Evolutionary conservation across 1,139 yeast species (phyloP).

Genomic region (Debaryomycetaceae sp.): DNA sequence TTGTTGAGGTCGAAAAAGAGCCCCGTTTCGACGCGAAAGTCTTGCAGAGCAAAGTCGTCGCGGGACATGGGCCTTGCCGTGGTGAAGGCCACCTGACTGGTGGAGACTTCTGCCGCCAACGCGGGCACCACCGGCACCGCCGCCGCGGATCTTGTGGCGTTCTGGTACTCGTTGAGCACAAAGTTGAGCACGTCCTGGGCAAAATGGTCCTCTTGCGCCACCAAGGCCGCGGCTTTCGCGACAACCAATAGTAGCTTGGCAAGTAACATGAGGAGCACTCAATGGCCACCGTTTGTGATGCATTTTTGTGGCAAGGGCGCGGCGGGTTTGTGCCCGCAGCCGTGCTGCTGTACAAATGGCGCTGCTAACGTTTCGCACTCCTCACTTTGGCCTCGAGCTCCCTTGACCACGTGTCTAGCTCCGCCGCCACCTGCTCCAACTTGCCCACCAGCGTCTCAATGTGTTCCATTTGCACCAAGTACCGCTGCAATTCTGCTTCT

Average conservation of each 20-base stretch:
- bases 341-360: too few relatives aligned
- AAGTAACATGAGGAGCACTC: too few relatives aligned
- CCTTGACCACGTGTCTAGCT: constrained; percentile 57
- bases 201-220: constrained; percentile 1
- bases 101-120: constrained; percentile 2
- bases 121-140: not conserved
- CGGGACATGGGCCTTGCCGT: not conserved
- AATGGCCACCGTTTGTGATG: too few relatives aligned
- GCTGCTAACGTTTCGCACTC: too few relatives aligned
- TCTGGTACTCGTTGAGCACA: constrained; percentile 3
- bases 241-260: too few relatives aligned
- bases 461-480: constrained; percentile 26
- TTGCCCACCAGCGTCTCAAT: constrained; percentile 45
- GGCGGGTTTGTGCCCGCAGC: too few relatives aligned
- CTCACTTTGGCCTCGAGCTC: constrained; percentile 42
- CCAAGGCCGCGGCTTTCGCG: not conserved
- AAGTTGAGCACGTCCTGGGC: constrained; percentile 1
- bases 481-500: constrained; percentile 25
- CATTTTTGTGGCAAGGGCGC: too few relatives aligned
- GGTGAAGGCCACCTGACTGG: not conserved
- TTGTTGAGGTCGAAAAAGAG: constrained; percentile 10
- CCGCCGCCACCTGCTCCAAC: constrained; percentile 44
- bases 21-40: constrained; percentile 11
- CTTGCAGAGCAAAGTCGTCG: constrained; percentile 6
- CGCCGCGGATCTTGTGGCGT: not conserved